These are phyloP conservation scores for Nakazawaea laoshanensis DNA, from an alignment of 805 yeast genomes.

Conservation along the genomic window DNA sequence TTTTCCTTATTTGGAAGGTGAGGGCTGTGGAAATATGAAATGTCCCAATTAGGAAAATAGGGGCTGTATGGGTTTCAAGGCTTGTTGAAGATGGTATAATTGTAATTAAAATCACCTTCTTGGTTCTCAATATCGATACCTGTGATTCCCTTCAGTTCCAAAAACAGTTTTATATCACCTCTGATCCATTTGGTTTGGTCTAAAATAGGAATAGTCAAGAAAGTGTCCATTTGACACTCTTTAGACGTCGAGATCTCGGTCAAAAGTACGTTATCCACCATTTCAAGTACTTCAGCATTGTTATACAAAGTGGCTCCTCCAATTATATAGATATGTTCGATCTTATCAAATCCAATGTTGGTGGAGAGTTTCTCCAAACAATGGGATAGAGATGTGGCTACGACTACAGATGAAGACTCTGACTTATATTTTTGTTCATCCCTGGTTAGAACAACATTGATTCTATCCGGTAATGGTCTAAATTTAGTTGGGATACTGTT, in stretches of 20 bases:
- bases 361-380: slow-evolving; percentile 37
- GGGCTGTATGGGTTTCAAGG: slow-evolving; percentile 1
- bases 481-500: slow-evolving; percentile 81
- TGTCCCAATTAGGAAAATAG: background rate
- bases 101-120: slow-evolving; percentile 39
- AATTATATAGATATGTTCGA: slow-evolving; percentile 68
- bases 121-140: slow-evolving; percentile 21
- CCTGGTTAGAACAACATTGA: slow-evolving; percentile 71
- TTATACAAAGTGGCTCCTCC: slow-evolving; percentile 91
- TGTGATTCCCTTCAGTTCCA: slow-evolving; percentile 27
- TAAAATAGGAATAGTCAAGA: slow-evolving; percentile 32
- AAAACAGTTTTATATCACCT: slow-evolving; percentile 20
- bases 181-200: slow-evolving; percentile 28
- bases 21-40: no score
- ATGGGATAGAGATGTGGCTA: slow-evolving; percentile 19
- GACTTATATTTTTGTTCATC: slow-evolving; percentile 16
- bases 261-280: slow-evolving; percentile 49
- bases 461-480: slow-evolving; percentile 70
- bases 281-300: slow-evolving; percentile 32
- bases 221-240: slow-evolving; percentile 60
- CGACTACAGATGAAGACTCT: slow-evolving; percentile 9
- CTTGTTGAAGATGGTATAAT: slow-evolving; percentile 53
- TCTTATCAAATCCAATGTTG: slow-evolving; percentile 18
- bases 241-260: slow-evolving; percentile 44
- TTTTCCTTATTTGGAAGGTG: no score